phyloP scores from a whole-genome alignment of 176 grass and related monocot genomes.

The Oryza officinalis region DNA sequence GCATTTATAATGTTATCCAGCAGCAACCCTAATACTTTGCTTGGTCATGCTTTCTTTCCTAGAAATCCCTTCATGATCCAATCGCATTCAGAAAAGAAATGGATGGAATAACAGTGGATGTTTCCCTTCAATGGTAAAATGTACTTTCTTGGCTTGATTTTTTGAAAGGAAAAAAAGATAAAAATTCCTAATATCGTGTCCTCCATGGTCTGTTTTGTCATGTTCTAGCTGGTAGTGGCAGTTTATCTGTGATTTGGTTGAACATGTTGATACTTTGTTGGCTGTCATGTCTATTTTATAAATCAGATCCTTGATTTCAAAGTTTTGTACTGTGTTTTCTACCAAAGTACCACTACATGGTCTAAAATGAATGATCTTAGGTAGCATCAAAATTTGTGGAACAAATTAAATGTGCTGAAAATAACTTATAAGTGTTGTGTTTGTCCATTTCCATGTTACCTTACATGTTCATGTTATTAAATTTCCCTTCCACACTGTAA shows the following conservation, averaged over 20 bases:
- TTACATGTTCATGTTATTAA: not conserved
- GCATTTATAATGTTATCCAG: conserved; percentile 23
- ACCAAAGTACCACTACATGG: not conserved
- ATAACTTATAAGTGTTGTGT: not conserved
- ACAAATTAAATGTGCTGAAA: not conserved
- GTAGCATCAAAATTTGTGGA: not conserved
- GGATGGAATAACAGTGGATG: conserved; percentile 82
- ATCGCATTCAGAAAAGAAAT: conserved; percentile 72
- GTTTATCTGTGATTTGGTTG: conserved; percentile 12
- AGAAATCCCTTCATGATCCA: conserved; percentile 86
- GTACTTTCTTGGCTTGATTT: conserved; percentile 18
- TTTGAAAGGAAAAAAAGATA: not conserved
- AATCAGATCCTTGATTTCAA: not conserved
- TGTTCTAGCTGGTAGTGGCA: not conserved
- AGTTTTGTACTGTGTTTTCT: not conserved
- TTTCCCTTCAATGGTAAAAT: conserved; percentile 95
- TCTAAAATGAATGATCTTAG: not conserved
- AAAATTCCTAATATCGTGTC: conserved; percentile 3
- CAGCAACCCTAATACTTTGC: conserved; percentile 32
- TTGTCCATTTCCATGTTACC: not conserved
- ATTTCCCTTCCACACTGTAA: not conserved
- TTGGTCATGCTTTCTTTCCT: conserved; percentile 33
- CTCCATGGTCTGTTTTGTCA: not conserved
- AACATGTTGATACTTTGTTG: conserved; percentile 5
- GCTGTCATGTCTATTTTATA: conserved; percentile 8